phyloP scores from a whole-genome alignment of 2,329 filamentous ascomycete genomes.

The Nemania sp. region DNA sequence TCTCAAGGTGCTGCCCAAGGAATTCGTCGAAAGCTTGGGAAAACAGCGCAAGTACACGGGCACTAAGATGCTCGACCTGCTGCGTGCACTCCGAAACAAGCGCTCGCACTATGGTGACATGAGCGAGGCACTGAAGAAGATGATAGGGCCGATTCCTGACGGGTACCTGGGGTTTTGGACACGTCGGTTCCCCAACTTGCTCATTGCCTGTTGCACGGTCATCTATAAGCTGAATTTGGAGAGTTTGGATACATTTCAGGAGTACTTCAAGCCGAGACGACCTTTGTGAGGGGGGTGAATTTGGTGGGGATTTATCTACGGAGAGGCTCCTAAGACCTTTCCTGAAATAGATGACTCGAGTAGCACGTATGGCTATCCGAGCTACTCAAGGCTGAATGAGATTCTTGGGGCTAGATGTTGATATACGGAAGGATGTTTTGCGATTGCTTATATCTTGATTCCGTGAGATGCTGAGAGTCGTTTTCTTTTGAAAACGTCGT shows the following conservation, averaged over 20 bases:
- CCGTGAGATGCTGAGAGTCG: too few species aligned
- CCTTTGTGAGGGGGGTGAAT: constrained; percentile 38
- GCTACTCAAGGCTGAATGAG: too few species aligned
- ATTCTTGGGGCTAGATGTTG: too few species aligned
- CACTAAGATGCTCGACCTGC: constrained; percentile 81
- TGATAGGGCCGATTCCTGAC: constrained; percentile 79
- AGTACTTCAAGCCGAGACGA: constrained; percentile 67
- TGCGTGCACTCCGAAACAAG: constrained; percentile 93
- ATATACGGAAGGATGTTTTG: too few species aligned
- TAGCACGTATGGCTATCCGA: not conserved
- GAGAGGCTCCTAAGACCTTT: not conserved
- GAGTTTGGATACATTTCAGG: constrained; percentile 73
- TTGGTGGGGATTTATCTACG: not conserved
- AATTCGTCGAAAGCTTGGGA: constrained; percentile 89
- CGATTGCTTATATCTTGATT: too few species aligned
- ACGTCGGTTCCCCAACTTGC: constrained; percentile 78
- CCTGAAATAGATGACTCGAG: not conserved
- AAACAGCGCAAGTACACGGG: constrained; percentile 97
- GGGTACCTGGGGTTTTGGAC: constrained; percentile 90
- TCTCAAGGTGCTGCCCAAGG: constrained; percentile 77
- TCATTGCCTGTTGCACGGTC: constrained; percentile 83
- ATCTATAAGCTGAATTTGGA: constrained; percentile 75
- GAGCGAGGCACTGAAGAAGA: constrained; percentile 77
- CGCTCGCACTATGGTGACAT: constrained; percentile 98
- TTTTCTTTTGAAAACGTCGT: too few species aligned